Percentiles rank a stretch among this genome's conserved stretches.
Conservation (phyloP, 257 asterid species). For the Nicotiana tomentosiformis region DNA sequence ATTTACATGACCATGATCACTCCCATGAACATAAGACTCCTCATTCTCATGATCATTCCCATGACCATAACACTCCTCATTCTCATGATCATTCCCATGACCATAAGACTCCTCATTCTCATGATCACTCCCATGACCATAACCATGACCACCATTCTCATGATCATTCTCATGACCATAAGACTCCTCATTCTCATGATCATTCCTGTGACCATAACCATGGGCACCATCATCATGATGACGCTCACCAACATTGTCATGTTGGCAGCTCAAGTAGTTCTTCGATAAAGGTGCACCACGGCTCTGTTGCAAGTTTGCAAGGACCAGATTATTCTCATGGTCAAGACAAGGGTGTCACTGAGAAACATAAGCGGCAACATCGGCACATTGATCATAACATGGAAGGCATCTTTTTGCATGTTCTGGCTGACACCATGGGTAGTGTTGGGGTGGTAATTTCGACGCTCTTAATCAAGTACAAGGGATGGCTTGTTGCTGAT, state of each 20-base stretch:
- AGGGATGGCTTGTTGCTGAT: slow-evolving; percentile 94
- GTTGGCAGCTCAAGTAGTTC: background rate
- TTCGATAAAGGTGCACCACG: background rate
- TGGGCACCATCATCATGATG: slow-evolving; percentile 15
- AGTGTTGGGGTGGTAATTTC: slow-evolving; percentile 92
- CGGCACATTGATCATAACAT: slow-evolving; percentile 96
- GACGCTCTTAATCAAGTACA: slow-evolving; percentile 82
- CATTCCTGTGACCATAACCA: slow-evolving; percentile 18
- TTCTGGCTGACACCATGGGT: slow-evolving; percentile 93
- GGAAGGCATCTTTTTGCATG: slow-evolving; percentile 98
- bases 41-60: slow-evolving; percentile 6
- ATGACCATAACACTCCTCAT: slow-evolving; percentile 9
- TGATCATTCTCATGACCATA: slow-evolving; percentile 1
- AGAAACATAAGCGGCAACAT: slow-evolving; percentile 42
- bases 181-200: background rate
- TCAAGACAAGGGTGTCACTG: slow-evolving; percentile 25
- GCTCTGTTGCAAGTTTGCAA: background rate
- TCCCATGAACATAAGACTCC: too few species aligned
- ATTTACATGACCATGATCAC: slow-evolving; percentile 17
- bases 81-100: slow-evolving; percentile 15
- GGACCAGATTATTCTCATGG: background rate
- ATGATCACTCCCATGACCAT: slow-evolving; percentile 15
- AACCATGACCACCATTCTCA: slow-evolving; percentile 18
- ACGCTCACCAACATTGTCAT: slow-evolving; percentile 12
- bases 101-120: background rate